Evolutionary conservation across 2,329 filamentous ascomycete species (phyloP).

Genomic region (Aspergillus sp.): DNA sequence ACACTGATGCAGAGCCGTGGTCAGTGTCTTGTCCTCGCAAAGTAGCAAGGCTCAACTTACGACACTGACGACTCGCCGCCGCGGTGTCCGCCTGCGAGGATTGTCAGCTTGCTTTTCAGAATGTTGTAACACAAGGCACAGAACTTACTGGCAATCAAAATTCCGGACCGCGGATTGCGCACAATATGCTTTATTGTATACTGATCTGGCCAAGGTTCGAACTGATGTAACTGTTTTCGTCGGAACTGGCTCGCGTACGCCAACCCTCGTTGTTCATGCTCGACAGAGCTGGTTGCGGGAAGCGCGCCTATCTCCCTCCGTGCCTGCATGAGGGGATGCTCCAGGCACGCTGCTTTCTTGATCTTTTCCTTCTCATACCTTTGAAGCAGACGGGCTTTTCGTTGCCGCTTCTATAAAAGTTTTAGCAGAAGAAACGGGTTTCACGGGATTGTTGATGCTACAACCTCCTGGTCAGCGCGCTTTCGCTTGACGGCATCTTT

Average conservation of each 20-base stretch:
- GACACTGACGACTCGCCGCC: slow-evolving; percentile 32
- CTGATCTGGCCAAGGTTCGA: slow-evolving; percentile 27
- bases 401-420: slow-evolving; percentile 29
- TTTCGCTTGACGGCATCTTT: slow-evolving; percentile 60
- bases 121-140: neutral
- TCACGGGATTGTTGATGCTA: neutral
- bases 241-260: slow-evolving; percentile 34
- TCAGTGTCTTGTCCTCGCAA: slow-evolving; percentile 8
- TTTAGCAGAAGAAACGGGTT: slow-evolving; percentile 2
- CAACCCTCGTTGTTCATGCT: slow-evolving; percentile 28
- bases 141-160: slow-evolving; percentile 37
- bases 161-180: slow-evolving; percentile 36
- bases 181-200: slow-evolving; percentile 33
- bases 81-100: slow-evolving; percentile 26
- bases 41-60: slow-evolving; percentile 24
- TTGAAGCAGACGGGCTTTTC: slow-evolving; percentile 23
- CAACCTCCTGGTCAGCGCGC: slow-evolving; percentile 45
- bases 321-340: slow-evolving; percentile 29
- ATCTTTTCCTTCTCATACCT: slow-evolving; percentile 36
- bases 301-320: slow-evolving; percentile 31
- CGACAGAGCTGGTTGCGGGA: slow-evolving; percentile 17
- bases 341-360: slow-evolving; percentile 28
- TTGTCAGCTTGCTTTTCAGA: slow-evolving; percentile 16
- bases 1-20: slow-evolving; percentile 22
- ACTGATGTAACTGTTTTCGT: slow-evolving; percentile 30